Evolutionary conservation across 805 yeast genomes (phyloP), one percentile per base, ranked within the genome.

Genomic region (Sugiyamaella boreocaroliniensis): DNA sequence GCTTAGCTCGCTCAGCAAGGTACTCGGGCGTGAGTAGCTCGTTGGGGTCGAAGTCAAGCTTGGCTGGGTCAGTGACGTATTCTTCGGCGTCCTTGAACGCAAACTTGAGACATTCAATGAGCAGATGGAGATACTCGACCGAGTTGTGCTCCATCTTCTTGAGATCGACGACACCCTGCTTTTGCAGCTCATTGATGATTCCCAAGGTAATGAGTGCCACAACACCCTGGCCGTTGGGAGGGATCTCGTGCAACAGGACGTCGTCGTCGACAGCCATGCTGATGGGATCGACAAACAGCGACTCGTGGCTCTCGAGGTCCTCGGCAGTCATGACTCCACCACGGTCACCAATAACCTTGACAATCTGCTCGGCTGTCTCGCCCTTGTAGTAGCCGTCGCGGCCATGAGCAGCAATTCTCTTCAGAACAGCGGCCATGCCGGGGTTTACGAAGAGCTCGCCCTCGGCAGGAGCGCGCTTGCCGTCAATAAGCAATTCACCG

Each of bases 201-300:
- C 92, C 93, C 48, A 85, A 67, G 0, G 92, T 82, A 15, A 85
- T 69, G 48, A 86, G 70, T 0, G 90, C 93, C 45, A 86, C 86
- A 12, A 86, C 67, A 8, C 95, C 95, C 50, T 86, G 88, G 3
- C 92, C 88, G 66, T 82, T 86, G 12, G 95, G 95, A 10, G 95
- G 93, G 56, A 86, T 81, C 65, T 86, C 93, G 87, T 90, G 83
- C 22, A 86, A 71, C 29, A 73, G 75, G 47, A 76, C 72, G 10
- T 78, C 85, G 46, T 77, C 70, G 51, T 81, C 74, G 42, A 52
- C 40, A 4, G 34, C 77, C 75, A 50, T 66, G 15, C 69, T 68
- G 16, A 86, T 78, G 2, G 95, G 92, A 0, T 82, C 83, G 20
- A 85, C 83, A 59, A 79, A 75, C 0, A 83, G 75, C 1, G 89